Base-by-base conservation (phyloP, 2,329 filamentous ascomycete species). In the Aureobasidium mangrovei region DNA sequence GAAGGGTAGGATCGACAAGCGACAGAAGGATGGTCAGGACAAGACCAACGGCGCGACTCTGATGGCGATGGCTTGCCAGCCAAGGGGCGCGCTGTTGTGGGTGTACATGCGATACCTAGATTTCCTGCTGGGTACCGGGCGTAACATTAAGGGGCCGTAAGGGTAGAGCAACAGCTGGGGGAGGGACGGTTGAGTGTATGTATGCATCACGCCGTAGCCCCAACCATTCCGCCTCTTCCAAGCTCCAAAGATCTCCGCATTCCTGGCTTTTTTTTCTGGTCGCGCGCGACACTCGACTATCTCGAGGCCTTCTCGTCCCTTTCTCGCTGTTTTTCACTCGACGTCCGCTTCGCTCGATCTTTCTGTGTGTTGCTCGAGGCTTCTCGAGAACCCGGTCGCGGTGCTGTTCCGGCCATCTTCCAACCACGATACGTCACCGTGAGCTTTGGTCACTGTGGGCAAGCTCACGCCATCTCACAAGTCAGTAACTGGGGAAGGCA, bases 131-230 rank as follows among this genome's bases (percentile, higher is more conserved):
- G 18, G 46, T 26, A 24, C 28, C 27, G 46, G 12, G 46, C 28
- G 46, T 40, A 49, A 49, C 46, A 36, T 35, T 40, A 35, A 49
- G 46, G 46, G 36, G 46, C 7, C n/a, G 46, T 12, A n/a, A 36
- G 26, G 32, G 36, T 39, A 40, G 28, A 40, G 36, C 35, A 49
- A 40, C 35, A 40, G 46, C 12, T 40, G 46, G 46, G 46, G 35
- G 36, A 47, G n/a, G 12, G 47, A 35, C 31, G 47, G 46, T 52
- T 52, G 47, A 52, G 47, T 26, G 39, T 28, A 41, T 52, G 38
- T 52, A 52, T 52, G 47, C 47, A 52, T 42, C 47, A 35, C 47
- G 47, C 47, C 47, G 47, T 35, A 36, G 38, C 39, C 47, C 47
- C 39, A 52, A 39, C 47, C 28, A 51, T 40, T 55, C 53, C 44